Conservation (phyloP, 331 rosid species). For the Rosa hybrid region DNA sequence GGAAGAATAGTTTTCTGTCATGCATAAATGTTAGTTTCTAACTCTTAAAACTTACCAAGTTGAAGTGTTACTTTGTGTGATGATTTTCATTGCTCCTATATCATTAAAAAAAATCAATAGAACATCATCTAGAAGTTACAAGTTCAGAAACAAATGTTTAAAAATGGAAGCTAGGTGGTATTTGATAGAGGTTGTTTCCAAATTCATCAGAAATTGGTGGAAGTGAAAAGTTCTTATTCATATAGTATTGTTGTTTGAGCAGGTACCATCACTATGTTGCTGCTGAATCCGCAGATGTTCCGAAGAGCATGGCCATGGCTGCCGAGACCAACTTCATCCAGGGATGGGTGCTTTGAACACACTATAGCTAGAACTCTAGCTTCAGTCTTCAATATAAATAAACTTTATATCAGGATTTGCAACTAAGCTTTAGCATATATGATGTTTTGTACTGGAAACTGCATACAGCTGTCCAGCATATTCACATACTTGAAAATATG, state of each 20-base stretch:
- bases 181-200: not conserved
- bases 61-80: not conserved
- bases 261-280: constrained; percentile 71
- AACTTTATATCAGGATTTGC: not conserved
- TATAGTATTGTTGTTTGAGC: constrained; percentile 1
- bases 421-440: not conserved
- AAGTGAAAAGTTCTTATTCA: not conserved
- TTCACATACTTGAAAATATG: not conserved
- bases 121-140: not conserved
- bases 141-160: not conserved
- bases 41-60: not conserved
- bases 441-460: not conserved
- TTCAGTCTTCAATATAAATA: not conserved
- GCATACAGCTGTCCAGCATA: not conserved
- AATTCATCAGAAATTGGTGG: not conserved
- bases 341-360: constrained; percentile 75
- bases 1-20: not conserved
- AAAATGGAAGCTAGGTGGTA: not conserved
- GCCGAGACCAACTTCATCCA: constrained; percentile 80
- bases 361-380: not conserved
- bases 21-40: not conserved
- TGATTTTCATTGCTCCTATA: not conserved
- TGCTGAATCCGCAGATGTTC: constrained; percentile 44
- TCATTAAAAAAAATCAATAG: not conserved
- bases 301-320: constrained; percentile 60